Conservation (phyloP, 179 eudicot genomes). For the Sideroxylon spinosum region DNA sequence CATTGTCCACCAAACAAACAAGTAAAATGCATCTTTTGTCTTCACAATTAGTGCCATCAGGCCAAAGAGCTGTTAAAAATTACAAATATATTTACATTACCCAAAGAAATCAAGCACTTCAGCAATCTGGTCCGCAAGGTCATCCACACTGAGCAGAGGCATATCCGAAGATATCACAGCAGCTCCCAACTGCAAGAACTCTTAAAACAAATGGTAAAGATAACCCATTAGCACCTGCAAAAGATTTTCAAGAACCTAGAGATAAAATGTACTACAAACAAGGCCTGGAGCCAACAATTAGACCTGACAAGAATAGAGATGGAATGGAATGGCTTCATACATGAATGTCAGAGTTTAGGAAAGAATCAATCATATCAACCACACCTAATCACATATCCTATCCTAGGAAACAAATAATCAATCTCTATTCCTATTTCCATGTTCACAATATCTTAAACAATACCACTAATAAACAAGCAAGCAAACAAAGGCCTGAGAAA, state of each 20-base stretch:
- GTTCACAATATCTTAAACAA: neutral
- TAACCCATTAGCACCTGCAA: neutral
- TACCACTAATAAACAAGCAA: slow-evolving; percentile 7
- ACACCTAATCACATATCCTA: too few relatives aligned
- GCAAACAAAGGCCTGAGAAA: neutral
- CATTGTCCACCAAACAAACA: neutral
- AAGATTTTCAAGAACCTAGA: neutral
- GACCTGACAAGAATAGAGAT: neutral
- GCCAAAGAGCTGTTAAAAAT: neutral
- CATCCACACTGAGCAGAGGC: slow-evolving; percentile 22
- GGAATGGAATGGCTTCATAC: too few relatives aligned
- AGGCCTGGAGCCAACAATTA: neutral
- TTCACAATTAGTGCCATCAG: neutral
- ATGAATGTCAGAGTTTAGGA: too few relatives aligned
- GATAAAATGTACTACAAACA: neutral
- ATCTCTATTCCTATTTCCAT: too few relatives aligned
- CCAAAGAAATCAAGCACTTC: slow-evolving; percentile 25
- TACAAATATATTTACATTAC: slow-evolving; percentile 9
- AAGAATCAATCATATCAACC: too few relatives aligned
- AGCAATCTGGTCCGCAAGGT: slow-evolving; percentile 25
- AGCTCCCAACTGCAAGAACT: slow-evolving; percentile 29
- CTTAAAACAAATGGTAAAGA: slow-evolving; percentile 8
- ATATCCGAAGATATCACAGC: slow-evolving; percentile 18
- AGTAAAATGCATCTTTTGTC: neutral
- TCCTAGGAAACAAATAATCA: too few relatives aligned